These are phyloP conservation scores for Mycena leptocephala DNA, from an alignment of 768 basidiomycete species.

Conservation along the genomic window DNA sequence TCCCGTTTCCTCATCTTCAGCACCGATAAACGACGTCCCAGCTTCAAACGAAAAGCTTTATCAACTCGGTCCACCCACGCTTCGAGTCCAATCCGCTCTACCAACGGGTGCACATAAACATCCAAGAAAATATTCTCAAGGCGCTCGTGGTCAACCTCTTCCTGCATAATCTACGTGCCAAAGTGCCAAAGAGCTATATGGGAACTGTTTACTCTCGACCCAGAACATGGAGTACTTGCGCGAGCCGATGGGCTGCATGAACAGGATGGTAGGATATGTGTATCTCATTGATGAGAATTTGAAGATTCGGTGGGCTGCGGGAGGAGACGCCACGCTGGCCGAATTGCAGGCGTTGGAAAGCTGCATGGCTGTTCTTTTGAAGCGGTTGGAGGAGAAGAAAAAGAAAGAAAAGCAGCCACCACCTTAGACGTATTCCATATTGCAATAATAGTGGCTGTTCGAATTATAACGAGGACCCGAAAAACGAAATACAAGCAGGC, in stretches of 20 bases:
- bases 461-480: too few relatives aligned
- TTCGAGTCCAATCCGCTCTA: constrained; percentile 73
- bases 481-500: too few relatives aligned
- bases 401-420: constrained; percentile 36
- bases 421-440: too few relatives aligned
- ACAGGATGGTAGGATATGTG: constrained; percentile 93
- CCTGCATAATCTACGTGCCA: constrained; percentile 78
- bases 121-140: constrained; percentile 96
- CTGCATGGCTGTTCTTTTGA: constrained; percentile 80
- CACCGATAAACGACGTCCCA: constrained; percentile 47
- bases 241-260: constrained; percentile 89
- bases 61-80: constrained; percentile 66
- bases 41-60: constrained; percentile 87
- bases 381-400: constrained; percentile 62
- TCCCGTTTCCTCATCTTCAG: constrained; percentile 1
- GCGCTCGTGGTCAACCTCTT: constrained; percentile 92
- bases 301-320: constrained; percentile 94
- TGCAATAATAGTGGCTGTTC: too few relatives aligned
- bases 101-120: constrained; percentile 89
- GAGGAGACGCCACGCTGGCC: constrained; percentile 85
- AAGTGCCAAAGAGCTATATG: constrained; percentile 77
- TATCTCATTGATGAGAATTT: constrained; percentile 90
- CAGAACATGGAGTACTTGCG: constrained; percentile 92
- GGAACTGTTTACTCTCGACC: constrained; percentile 84
- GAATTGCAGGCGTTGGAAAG: constrained; percentile 80